A percentile compares a stretch with the other conserved stretches of the same genome.
Conservation (phyloP, 352 stramenopile genomes). For the Pythium rhizo-oryzae region DNA sequence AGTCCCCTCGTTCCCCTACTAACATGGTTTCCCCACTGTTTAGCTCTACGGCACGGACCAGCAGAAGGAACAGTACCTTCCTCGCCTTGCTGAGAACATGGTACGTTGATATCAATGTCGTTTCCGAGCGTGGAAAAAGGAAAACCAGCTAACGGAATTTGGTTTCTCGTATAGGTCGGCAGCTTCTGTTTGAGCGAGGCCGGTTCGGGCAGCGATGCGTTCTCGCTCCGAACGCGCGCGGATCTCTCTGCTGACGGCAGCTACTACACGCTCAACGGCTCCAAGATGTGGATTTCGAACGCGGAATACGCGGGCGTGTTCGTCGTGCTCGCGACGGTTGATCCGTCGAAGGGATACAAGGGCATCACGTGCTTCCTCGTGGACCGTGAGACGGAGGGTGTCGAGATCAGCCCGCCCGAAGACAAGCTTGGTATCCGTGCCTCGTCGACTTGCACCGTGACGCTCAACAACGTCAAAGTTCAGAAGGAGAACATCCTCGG, state of each 20-base stretch:
- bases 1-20: neutral
- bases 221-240: constrained; percentile 94
- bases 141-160: neutral
- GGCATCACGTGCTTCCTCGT: constrained; percentile 99
- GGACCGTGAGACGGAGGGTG: constrained; percentile 91
- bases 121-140: neutral
- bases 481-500: constrained; percentile 92
- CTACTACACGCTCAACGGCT: constrained; percentile 96
- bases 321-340: constrained; percentile 96
- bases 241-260: constrained; percentile 86
- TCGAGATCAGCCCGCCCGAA: constrained; percentile 95
- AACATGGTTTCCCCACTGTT: neutral
- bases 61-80: constrained; percentile 90
- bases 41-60: constrained; percentile 71
- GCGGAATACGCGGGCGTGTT: constrained; percentile 95
- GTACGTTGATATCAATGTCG: constrained; percentile 30
- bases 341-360: constrained; percentile 94
- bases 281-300: constrained; percentile 99
- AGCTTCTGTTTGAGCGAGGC: constrained; percentile 97
- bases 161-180: constrained; percentile 67
- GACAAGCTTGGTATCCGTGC: constrained; percentile 97
- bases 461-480: constrained; percentile 95
- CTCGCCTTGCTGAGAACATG: constrained; percentile 77
- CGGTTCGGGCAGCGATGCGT: constrained; percentile 95
- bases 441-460: constrained; percentile 95